Percentiles rank a stretch among this genome's conserved stretches.
Evolutionary conservation across 179 eudicot species (phyloP).

Genomic region (Sideroxylon spinosum): DNA sequence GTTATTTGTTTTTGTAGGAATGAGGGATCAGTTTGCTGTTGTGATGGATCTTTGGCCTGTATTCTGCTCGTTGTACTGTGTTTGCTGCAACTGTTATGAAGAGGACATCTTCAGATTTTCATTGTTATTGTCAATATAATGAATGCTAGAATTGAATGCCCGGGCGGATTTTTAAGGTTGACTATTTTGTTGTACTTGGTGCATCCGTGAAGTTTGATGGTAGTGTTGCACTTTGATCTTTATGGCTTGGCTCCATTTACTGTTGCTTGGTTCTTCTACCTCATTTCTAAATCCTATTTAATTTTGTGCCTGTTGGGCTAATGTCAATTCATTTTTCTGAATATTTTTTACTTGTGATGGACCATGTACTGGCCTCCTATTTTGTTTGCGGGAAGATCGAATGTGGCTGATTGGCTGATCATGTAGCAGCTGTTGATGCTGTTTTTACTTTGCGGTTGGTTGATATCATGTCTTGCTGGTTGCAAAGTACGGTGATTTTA

Average conservation of each 20-base stretch:
- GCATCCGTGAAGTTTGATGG: conserved; percentile 9
- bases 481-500: conserved; percentile 19
- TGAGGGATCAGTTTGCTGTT: conserved; percentile 5
- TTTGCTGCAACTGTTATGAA: conserved; percentile 9
- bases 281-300: neutral
- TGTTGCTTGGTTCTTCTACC: conserved; percentile 9
- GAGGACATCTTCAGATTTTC: conserved; percentile 18
- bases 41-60: conserved; percentile 6
- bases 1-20: conserved; percentile 23
- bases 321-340: conserved; percentile 5
- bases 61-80: conserved; percentile 2
- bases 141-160: conserved; percentile 24
- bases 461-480: conserved; percentile 27
- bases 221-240: conserved; percentile 10
- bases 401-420: conserved; percentile 33
- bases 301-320: neutral
- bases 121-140: conserved; percentile 16
- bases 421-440: conserved; percentile 36
- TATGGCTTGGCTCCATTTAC: conserved; percentile 4
- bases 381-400: conserved; percentile 24
- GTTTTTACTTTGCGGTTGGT: conserved; percentile 21
- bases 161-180: conserved; percentile 22
- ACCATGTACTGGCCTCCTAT: conserved; percentile 27
- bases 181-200: conserved; percentile 22
- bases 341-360: conserved; percentile 20